phyloP scores from a whole-genome alignment of 169 alveolate genomes.

The Amoebophrya sp. region DNA sequence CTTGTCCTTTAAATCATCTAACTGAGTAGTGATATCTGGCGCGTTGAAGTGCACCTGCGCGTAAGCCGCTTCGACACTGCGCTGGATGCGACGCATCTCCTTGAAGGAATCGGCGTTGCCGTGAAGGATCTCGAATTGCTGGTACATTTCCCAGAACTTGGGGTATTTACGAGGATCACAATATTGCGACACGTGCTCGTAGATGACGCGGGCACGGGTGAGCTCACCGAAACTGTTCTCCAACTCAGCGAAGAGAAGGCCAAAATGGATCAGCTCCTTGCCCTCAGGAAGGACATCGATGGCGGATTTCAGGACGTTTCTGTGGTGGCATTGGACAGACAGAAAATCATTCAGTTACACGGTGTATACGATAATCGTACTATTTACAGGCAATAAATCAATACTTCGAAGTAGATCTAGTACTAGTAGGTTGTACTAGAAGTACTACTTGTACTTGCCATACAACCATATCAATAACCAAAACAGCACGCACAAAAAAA shows the following conservation, averaged over 20 bases:
- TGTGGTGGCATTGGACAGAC: no score
- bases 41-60: constrained; percentile 43
- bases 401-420: no score
- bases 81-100: constrained; percentile 61
- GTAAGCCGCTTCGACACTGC: constrained; percentile 16
- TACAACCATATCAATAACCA: not conserved
- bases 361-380: no score
- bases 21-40: constrained; percentile 33
- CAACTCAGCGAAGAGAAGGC: constrained; percentile 43
- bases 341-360: no score
- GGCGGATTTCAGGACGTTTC: not conserved
- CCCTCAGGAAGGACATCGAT: not conserved
- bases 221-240: constrained; percentile 86
- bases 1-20: constrained; percentile 38
- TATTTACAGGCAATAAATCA: no score
- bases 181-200: constrained; percentile 70
- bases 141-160: constrained; percentile 74
- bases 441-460: no score
- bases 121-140: constrained; percentile 80
- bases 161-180: constrained; percentile 74
- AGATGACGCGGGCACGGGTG: constrained; percentile 86
- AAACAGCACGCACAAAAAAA: not conserved
- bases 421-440: no score
- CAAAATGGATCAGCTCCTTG: not conserved
- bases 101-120: constrained; percentile 84